A percentile compares a stretch with the other conserved stretches of the same genome.
phyloP scores from a whole-genome alignment of 2,329 filamentous ascomycete genomes.

The Cryphonectria carpinicola region DNA sequence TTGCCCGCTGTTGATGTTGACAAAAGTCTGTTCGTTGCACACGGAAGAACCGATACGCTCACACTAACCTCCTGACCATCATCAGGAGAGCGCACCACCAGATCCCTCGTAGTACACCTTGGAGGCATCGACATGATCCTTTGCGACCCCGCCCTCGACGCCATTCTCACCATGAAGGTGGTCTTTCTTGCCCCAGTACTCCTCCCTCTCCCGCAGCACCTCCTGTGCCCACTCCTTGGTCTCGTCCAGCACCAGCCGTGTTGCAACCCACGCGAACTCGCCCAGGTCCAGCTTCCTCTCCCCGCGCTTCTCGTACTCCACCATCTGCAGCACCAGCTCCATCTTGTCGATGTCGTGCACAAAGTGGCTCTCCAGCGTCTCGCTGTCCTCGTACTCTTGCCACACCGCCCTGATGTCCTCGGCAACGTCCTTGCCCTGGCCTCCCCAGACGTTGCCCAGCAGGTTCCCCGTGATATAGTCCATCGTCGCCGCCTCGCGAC shows the following conservation, averaged over 20 bases:
- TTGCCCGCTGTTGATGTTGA: not conserved
- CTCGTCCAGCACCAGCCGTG: constrained; percentile 74
- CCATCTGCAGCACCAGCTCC: constrained; percentile 91
- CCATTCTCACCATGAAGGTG: constrained; percentile 53
- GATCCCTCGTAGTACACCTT: constrained; percentile 52
- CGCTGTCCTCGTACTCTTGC: constrained; percentile 91
- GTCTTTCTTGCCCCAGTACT: constrained; percentile 66
- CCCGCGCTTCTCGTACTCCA: constrained; percentile 85
- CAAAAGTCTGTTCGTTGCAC: not conserved
- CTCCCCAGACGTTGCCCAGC: constrained; percentile 76
- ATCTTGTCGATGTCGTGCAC: constrained; percentile 99
- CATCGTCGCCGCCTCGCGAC: constrained; percentile 88
- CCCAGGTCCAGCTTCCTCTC: constrained; percentile 72
- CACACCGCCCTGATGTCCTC: constrained; percentile 77
- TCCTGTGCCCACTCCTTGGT: constrained; percentile 79
- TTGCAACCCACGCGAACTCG: constrained; percentile 83
- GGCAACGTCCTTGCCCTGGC: constrained; percentile 55
- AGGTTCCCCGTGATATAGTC: constrained; percentile 79
- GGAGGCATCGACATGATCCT: constrained; percentile 45
- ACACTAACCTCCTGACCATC: not conserved
- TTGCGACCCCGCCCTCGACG: constrained; percentile 43
- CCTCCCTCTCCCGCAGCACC: constrained; percentile 74
- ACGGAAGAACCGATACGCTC: not conserved
- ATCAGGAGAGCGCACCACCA: constrained; percentile 14
- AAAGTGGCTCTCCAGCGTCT: constrained; percentile 83